phyloP scores from a whole-genome alignment of 2,329 filamentous ascomycete genomes.

The Aureobasidium sp. region DNA sequence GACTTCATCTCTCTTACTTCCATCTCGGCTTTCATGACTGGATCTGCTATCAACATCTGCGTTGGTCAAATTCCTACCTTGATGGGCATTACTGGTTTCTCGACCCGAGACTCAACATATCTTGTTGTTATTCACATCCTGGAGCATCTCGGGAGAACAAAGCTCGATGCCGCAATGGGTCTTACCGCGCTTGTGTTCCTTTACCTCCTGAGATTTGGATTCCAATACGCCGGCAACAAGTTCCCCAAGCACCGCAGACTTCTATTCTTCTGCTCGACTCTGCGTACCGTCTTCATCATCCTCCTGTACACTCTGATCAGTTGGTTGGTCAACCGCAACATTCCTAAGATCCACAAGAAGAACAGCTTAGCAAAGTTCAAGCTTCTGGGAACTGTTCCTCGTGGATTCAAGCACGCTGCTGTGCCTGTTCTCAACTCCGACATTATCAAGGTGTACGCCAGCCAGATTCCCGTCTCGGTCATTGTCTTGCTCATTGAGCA shows the following conservation, averaged over 20 bases:
- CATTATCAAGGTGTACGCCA: constrained; percentile 60
- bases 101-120: constrained; percentile 69
- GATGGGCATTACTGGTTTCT: constrained; percentile 59
- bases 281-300: constrained; percentile 87
- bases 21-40: constrained; percentile 94
- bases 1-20: constrained; percentile 86
- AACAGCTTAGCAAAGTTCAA: constrained; percentile 48
- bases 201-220: constrained; percentile 62
- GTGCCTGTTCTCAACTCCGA: constrained; percentile 55
- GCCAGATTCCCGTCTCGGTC: constrained; percentile 71
- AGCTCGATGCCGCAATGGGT: constrained; percentile 76
- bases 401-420: constrained; percentile 74
- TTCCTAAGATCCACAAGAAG: constrained; percentile 38
- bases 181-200: constrained; percentile 71
- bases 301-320: constrained; percentile 86
- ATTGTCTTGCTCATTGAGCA: constrained; percentile 97
- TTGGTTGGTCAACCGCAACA: constrained; percentile 61
- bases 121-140: constrained; percentile 74
- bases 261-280: constrained; percentile 84
- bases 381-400: constrained; percentile 67
- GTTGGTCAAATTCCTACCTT: constrained; percentile 74
- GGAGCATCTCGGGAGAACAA: constrained; percentile 57
- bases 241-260: constrained; percentile 61
- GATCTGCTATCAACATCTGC: constrained; percentile 82
- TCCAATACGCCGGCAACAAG: constrained; percentile 58